Conservation (phyloP, 2,329 filamentous ascomycete species). For the Diaporthe citriasiana region DNA sequence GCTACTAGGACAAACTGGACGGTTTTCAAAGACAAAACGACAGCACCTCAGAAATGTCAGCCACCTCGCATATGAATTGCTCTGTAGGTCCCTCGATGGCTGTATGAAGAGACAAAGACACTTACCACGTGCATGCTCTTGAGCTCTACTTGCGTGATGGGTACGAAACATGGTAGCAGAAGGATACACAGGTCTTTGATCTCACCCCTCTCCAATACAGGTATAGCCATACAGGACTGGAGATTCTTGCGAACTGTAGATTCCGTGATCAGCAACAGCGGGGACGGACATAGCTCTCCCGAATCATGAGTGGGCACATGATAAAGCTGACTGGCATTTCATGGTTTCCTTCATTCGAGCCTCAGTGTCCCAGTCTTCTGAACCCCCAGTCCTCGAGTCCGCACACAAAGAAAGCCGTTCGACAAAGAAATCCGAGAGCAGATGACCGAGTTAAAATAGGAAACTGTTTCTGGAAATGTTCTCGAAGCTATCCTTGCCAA, state of each 20-base stretch:
- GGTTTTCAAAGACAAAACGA: not conserved
- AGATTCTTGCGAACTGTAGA: not conserved
- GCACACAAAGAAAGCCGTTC: not conserved
- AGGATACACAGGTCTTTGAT: not conserved
- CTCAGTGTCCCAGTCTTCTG: not conserved
- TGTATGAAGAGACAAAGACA: not conserved
- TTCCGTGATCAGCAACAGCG: not conserved
- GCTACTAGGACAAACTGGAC: not conserved
- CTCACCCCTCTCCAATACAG: not conserved
- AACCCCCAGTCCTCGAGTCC: not conserved
- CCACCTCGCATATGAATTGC: not conserved
- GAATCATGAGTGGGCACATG: not conserved
- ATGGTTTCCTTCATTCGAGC: not conserved
- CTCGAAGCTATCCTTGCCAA: slow-evolving; percentile 18
- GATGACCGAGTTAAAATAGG: not conserved
- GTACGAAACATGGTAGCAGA: not conserved
- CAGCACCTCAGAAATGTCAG: not conserved
- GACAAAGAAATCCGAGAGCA: not conserved
- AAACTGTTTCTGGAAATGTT: slow-evolving; percentile 34
- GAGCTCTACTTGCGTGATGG: no score
- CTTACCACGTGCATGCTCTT: no score
- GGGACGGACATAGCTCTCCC: not conserved
- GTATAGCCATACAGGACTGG: not conserved
- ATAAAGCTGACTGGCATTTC: not conserved
- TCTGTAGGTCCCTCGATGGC: no score